These are phyloP conservation scores for Cytospora piceae DNA, from an alignment of 2,329 filamentous ascomycete genomes.

Conservation along the genomic window DNA sequence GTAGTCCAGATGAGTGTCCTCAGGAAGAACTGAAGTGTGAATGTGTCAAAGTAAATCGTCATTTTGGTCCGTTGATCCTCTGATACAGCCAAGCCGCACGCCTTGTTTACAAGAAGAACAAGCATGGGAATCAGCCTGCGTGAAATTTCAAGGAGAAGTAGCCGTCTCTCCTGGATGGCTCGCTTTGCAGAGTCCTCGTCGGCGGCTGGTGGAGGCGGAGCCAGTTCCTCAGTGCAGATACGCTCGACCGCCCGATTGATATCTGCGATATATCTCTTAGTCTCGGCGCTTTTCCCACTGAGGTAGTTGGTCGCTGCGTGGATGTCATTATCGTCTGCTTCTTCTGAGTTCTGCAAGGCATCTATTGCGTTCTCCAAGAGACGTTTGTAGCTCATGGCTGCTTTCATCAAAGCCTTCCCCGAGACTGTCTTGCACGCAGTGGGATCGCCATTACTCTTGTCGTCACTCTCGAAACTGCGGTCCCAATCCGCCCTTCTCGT, in stretches of 20 bases:
- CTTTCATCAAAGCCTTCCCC: constrained; percentile 8
- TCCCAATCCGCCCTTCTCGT: constrained; percentile 7
- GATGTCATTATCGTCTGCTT: neutral
- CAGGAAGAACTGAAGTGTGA: constrained; percentile 26
- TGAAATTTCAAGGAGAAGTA: constrained; percentile 16
- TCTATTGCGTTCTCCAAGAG: constrained; percentile 3
- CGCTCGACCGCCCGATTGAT: constrained; percentile 15
- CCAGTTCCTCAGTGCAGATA: constrained; percentile 12
- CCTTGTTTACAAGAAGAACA: constrained; percentile 17
- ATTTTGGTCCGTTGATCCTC: neutral
- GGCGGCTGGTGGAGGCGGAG: neutral
- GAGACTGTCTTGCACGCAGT: constrained; percentile 4
- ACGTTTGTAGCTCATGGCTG: constrained; percentile 5
- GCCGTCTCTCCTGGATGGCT: neutral
- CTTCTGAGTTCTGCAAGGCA: neutral
- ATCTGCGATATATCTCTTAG: constrained; percentile 3
- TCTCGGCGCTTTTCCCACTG: neutral
- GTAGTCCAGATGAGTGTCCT: constrained; percentile 21
- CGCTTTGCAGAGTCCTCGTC: neutral
- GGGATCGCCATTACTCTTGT: neutral
- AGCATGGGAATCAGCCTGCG: constrained; percentile 26
- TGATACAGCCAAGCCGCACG: constrained; percentile 11
- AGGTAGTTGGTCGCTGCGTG: constrained; percentile 7
- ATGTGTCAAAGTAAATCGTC: constrained; percentile 16
- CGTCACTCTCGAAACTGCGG: neutral